phyloP scores from a whole-genome alignment of 306 rosid genomes.

The Rubus parviflorus region DNA sequence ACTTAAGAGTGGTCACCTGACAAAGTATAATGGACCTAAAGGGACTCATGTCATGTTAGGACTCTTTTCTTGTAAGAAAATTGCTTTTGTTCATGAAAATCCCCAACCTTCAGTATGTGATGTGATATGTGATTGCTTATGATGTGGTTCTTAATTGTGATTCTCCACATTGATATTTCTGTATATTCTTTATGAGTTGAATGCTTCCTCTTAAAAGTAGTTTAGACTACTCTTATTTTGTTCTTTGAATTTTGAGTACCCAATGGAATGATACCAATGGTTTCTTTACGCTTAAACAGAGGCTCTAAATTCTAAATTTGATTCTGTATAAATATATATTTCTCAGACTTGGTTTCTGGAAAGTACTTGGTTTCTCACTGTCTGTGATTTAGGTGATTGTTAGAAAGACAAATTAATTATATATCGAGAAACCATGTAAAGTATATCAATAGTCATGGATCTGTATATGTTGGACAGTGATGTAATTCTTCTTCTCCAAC shows the following conservation, averaged over 20 bases:
- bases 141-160: not conserved
- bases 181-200: not conserved
- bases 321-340: not conserved
- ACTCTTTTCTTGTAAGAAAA: not conserved
- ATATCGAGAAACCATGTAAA: not conserved
- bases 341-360: not conserved
- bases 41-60: not conserved
- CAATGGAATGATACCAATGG: not conserved
- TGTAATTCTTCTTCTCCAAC: constrained; percentile 7
- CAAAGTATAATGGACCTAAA: not conserved
- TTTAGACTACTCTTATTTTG: not conserved
- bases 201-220: not conserved
- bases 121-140: not conserved
- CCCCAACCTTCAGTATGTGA: not conserved
- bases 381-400: not conserved
- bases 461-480: not conserved
- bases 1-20: not conserved
- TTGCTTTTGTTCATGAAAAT: not conserved
- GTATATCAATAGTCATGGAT: constrained; percentile 3
- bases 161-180: not conserved
- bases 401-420: not conserved
- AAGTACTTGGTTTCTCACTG: not conserved
- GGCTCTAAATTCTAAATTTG: not conserved
- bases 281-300: not conserved
- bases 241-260: not conserved